Conservation (phyloP, 371 early-diverging fungal species). For the Lichtheimia ramosa region DNA sequence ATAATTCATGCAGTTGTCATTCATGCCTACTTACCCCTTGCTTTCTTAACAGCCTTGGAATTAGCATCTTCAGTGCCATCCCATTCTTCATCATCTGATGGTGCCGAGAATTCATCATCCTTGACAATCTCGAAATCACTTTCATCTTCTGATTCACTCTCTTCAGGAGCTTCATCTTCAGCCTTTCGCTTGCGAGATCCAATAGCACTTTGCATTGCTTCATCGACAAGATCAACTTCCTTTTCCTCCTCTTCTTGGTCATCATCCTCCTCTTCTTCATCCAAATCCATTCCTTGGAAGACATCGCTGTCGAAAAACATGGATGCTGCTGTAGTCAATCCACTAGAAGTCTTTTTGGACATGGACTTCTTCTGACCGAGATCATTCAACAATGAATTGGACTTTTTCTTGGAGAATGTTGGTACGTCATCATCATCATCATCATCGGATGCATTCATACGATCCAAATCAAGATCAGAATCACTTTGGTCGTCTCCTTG, state of each 20-base stretch:
- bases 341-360: constrained; percentile 47
- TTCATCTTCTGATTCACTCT: constrained; percentile 40
- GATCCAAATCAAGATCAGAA: constrained; percentile 18
- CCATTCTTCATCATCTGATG: constrained; percentile 62
- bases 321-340: constrained; percentile 78
- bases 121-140: constrained; percentile 66
- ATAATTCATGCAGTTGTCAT: not conserved
- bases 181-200: constrained; percentile 45
- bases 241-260: constrained; percentile 56
- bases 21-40: constrained; percentile 27
- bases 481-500: constrained; percentile 11
- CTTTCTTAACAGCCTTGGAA: constrained; percentile 62
- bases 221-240: constrained; percentile 29
- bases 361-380: constrained; percentile 64
- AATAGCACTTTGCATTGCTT: not conserved
- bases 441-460: constrained; percentile 3
- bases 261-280: constrained; percentile 61
- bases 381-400: constrained; percentile 58
- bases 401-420: constrained; percentile 27
- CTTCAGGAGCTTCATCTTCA: constrained; percentile 41
- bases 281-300: constrained; percentile 68
- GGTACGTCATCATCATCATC: constrained; percentile 4
- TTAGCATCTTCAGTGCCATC: constrained; percentile 72
- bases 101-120: constrained; percentile 50
- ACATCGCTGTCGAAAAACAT: constrained; percentile 94